phyloP scores from a whole-genome alignment of 441 rosid species.

The Breynia disticha region DNA sequence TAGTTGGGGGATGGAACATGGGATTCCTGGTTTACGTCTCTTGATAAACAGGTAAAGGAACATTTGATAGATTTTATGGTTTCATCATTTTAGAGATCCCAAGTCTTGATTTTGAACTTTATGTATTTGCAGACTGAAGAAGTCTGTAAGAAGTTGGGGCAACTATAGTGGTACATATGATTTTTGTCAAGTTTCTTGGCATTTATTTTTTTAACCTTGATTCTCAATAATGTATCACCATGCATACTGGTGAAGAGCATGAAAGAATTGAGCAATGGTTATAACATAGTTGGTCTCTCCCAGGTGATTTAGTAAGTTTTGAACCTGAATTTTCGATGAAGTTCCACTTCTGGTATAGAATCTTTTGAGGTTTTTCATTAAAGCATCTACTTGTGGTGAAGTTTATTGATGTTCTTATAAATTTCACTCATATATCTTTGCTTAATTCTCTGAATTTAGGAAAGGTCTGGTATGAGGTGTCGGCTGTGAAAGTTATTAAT shows the following conservation, averaged over 20 bases:
- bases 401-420: too few relatives aligned
- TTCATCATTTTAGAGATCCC: not conserved
- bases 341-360: too few relatives aligned
- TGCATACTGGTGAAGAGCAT: slow-evolving; percentile 48
- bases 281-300: slow-evolving; percentile 69
- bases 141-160: slow-evolving; percentile 52
- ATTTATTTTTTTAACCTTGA: not conserved
- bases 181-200: too few relatives aligned
- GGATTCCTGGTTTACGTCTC: slow-evolving; percentile 76
- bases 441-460: too few relatives aligned
- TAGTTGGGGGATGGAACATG: slow-evolving; percentile 57
- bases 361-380: too few relatives aligned
- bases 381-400: too few relatives aligned
- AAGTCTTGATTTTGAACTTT: slow-evolving; percentile 4
- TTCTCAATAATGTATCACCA: not conserved
- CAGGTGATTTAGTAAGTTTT: too few relatives aligned
- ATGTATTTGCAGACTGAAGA: slow-evolving; percentile 29
- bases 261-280: slow-evolving; percentile 54
- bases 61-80: not conserved
- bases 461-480: too few relatives aligned
- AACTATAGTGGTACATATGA: slow-evolving; percentile 14
- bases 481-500: too few relatives aligned
- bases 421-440: too few relatives aligned
- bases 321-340: too few relatives aligned
- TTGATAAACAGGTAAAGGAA: slow-evolving; percentile 46